Evolutionary conservation across 2,329 filamentous ascomycete species (phyloP).

Genomic region (Thermochaetoides dissita): DNA sequence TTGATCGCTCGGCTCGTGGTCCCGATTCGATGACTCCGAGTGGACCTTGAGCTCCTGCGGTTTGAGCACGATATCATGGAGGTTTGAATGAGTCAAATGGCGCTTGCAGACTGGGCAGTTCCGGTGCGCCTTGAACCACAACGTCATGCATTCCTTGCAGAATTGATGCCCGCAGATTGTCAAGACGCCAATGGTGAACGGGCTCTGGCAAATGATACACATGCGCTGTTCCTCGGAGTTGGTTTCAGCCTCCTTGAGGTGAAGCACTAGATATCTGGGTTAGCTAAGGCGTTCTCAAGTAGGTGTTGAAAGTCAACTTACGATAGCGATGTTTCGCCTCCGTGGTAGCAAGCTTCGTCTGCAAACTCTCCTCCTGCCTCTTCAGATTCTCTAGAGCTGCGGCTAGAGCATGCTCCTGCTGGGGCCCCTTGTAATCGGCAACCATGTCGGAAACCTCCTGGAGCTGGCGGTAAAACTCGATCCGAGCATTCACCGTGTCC

Average conservation of each 20-base stretch:
- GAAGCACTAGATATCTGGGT: constrained; percentile 28
- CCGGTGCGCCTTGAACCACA: constrained; percentile 62
- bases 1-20: too few species aligned
- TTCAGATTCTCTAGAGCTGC: constrained; percentile 28
- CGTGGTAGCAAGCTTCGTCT: constrained; percentile 43
- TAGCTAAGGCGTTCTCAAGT: not conserved
- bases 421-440: constrained; percentile 53
- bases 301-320: constrained; percentile 21
- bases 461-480: constrained; percentile 83
- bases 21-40: constrained; percentile 11
- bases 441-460: constrained; percentile 87
- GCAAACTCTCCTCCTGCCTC: constrained; percentile 35
- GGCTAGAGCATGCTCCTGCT: constrained; percentile 39
- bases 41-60: constrained; percentile 59
- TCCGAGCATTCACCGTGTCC: constrained; percentile 64
- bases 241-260: constrained; percentile 44
- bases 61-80: constrained; percentile 77
- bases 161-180: constrained; percentile 87
- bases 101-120: constrained; percentile 80
- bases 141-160: constrained; percentile 71
- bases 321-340: constrained; percentile 65
- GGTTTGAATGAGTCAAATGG: constrained; percentile 47
- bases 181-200: constrained; percentile 64
- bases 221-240: constrained; percentile 50
- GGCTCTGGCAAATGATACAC: constrained; percentile 73